Evolutionary conservation across 2,329 filamentous ascomycete genomes (phyloP), one percentile per base, ranked within the genome.

Genomic region (Geosmithia flava): DNA sequence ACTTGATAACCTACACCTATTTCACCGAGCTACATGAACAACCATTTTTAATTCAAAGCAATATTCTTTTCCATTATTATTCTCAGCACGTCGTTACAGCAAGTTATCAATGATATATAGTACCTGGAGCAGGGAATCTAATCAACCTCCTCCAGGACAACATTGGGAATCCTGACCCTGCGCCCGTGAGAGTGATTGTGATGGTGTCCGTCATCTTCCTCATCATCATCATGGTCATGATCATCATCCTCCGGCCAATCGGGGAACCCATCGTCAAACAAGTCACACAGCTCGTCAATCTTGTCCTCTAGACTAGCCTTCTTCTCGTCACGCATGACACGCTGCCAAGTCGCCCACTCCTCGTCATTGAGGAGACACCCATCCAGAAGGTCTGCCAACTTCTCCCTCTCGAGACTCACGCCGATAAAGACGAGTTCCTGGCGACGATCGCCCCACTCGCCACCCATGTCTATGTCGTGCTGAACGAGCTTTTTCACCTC

Each of bases 381-480:
- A 55, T 87, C 78, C 3, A 87, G 59, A 33, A 72, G 59, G 4
- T 60, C 62, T 20, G 70, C 74, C 16, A 87, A 64, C 0, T 65
- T 69, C 5, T 59, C 56, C 1, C 68, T 56, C 46, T 85, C 70
- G 15, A 87, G 67, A 5, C 71, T 70, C 60, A 86, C 81, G 0
- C 83, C 83, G 49, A 88, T 87, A 51, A 87, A 84, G 2, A 87
- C 83, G 7, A 87, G 59, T 59, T 87, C 83, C 58, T 87, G 83
- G 2, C 83, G 69, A 1, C 83, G 70, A 54, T 87, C 83, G 1
- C 81, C 83, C 80, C 81, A 87, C 50, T 77, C 70, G 0, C 75
- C 76, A 5, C 74, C 73, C 23, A 73, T 71, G 7, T 65, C 57
- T 20, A 77, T 69, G 53, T 77, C 73, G 48, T 74, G 68, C 42